Percentiles rank a stretch among this genome's conserved stretches.
phyloP scores from a whole-genome alignment of 257 asterid genomes.

The Nicotiana noctiflora region DNA sequence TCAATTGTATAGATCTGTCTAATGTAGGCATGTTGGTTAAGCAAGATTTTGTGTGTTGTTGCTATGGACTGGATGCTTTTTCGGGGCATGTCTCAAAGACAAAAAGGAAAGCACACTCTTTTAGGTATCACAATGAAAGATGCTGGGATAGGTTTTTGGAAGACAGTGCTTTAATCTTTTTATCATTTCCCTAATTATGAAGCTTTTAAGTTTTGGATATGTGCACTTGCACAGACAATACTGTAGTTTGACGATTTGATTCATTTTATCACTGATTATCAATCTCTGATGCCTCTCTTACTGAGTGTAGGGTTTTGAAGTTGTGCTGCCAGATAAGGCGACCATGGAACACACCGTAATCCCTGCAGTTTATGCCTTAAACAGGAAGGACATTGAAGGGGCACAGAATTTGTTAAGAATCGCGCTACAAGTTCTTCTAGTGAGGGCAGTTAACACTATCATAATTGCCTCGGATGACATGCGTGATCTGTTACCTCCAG shows the following conservation, averaged over 20 bases:
- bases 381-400: constrained; percentile 59
- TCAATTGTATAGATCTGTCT: neutral
- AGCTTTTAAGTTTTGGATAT: neutral
- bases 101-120: neutral
- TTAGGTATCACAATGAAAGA: neutral
- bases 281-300: neutral
- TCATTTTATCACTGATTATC: neutral
- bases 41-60: neutral
- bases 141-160: neutral
- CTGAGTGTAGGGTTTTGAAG: constrained; percentile 66
- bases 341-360: constrained; percentile 52
- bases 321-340: constrained; percentile 54
- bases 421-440: constrained; percentile 53
- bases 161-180: neutral
- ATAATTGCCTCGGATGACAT: constrained; percentile 69
- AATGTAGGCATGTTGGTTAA: neutral
- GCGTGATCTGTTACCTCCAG: constrained; percentile 49
- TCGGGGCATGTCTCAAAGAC: neutral
- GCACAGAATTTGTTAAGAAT: constrained; percentile 66
- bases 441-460: constrained; percentile 55
- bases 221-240: neutral
- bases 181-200: neutral
- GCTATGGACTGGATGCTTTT: neutral
- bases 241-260: neutral
- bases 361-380: constrained; percentile 64